Conservation (phyloP, 306 rosid species). For the Dryas alaskensis region DNA sequence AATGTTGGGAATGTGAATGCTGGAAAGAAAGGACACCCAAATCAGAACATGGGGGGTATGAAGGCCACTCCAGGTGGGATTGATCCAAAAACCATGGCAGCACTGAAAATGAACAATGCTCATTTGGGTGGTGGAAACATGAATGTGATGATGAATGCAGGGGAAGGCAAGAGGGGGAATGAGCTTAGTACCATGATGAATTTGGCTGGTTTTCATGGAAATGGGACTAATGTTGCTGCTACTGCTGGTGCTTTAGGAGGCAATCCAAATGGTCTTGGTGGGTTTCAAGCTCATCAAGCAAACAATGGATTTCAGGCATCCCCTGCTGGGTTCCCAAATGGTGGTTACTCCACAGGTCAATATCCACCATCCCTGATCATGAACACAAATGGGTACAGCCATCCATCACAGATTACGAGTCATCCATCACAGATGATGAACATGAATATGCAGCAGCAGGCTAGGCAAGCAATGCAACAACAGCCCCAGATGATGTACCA, state of each 20-base stretch:
- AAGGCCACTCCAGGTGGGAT: constrained; percentile 36
- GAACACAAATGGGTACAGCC: constrained; percentile 61
- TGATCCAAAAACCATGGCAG: constrained; percentile 65
- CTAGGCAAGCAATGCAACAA: constrained; percentile 56
- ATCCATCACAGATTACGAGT: constrained; percentile 38
- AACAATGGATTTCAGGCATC: constrained; percentile 33
- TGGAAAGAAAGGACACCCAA: constrained; percentile 46
- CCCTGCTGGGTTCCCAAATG: constrained; percentile 34
- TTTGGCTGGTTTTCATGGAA: constrained; percentile 71
- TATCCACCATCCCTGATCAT: constrained; percentile 49
- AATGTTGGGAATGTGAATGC: constrained; percentile 29
- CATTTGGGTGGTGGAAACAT: constrained; percentile 42
- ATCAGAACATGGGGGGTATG: constrained; percentile 44
- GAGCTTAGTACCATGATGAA: constrained; percentile 73
- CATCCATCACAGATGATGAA: constrained; percentile 40
- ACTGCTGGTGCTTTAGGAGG: constrained; percentile 40
- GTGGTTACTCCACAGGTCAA: constrained; percentile 44
- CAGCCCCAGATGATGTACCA: constrained; percentile 93
- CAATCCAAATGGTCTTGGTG: constrained; percentile 45
- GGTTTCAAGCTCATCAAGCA: constrained; percentile 44
- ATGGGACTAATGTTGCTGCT: constrained; percentile 24
- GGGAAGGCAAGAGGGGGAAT: constrained; percentile 45
- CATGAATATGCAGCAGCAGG: constrained; percentile 61
- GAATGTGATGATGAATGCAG: constrained; percentile 25
- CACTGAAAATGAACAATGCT: constrained; percentile 54